Evolutionary conservation across 2,329 filamentous ascomycete genomes (phyloP), one percentile per base, ranked within the genome.

Genomic region (Xylaria polymorpha): DNA sequence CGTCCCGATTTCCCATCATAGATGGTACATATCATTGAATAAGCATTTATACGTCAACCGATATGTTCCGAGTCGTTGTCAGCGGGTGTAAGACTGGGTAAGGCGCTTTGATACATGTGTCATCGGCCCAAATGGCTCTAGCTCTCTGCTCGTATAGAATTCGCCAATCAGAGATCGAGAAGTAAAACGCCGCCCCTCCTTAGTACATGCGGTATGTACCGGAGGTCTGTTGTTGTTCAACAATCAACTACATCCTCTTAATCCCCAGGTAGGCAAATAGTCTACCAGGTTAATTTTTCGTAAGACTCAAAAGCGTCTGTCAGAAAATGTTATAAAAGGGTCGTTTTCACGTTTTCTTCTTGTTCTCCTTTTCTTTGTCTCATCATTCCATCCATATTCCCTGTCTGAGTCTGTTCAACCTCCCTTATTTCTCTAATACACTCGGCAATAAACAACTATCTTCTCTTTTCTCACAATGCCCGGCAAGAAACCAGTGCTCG

Each of bases 121-220:
- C 14, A 51, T 51, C 25, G 14, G 32, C n/a, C 55, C n/a, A 29
- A 15, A 43, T 51, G 55, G 68, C 37, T 37, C 39, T 60, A 61
- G 68, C 35, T 39, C 55, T 41, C 20, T 22, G 68, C 66, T 68
- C 64, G 68, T 70, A 70, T 70, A 68, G 44, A 48, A 62, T 70
- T 61, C 51, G 32, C 64, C 68, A 70, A 70, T 68, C 56, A 70
- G 58, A 22, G 5, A n/a, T 2, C 56, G 4, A 12, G 9, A 4
- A 35, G 43, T 39, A 39, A 41, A 55, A 51, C 4, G 41, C 39
- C 43, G 18, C 44, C 25, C 44, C 32, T 53, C 41, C 35, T 53
- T 5, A 9, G n/a, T 37, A 20, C 43, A 43, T 25, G 51, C 12
- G 20, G 25, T 29, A 29, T n/a, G n/a, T 29, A 29, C 25, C 25